A percentile compares a stretch with the other conserved stretches of the same genome.
Evolutionary conservation across 176 grass and related monocot genomes (phyloP).

Genomic region (Musa schizocarpa): DNA sequence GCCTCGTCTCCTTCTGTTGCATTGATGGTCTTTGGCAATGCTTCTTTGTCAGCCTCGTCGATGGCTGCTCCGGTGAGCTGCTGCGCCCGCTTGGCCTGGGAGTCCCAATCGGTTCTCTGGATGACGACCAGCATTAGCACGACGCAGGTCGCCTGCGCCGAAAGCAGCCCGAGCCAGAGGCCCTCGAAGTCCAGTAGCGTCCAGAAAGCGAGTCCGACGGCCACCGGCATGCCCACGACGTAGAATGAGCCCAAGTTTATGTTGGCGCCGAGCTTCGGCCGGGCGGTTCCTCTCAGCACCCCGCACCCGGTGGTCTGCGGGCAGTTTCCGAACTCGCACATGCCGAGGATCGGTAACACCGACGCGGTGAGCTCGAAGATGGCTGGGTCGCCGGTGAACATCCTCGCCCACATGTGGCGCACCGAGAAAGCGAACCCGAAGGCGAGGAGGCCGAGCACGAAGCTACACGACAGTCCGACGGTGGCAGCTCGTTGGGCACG

Average conservation of each 20-base stretch:
- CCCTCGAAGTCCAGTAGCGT: conserved; percentile 48
- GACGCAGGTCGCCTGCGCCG: conserved; percentile 66
- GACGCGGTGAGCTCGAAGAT: conserved; percentile 57
- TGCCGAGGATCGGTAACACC: conserved; percentile 66
- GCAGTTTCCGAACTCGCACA: conserved; percentile 95
- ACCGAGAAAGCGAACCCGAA: conserved; percentile 50
- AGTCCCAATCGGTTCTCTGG: conserved; percentile 49
- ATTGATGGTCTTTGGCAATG: background rate
- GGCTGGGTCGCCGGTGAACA: conserved; percentile 60
- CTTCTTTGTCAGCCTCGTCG: background rate
- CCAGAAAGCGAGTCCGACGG: conserved; percentile 61
- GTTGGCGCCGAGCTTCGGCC: conserved; percentile 56
- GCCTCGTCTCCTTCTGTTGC: background rate
- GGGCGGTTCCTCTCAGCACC: conserved; percentile 67
- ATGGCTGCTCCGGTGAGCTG: conserved; percentile 36
- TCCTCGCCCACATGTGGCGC: conserved; percentile 51
- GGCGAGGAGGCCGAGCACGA: conserved; percentile 41
- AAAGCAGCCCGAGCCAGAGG: conserved; percentile 85
- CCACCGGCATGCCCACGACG: conserved; percentile 66
- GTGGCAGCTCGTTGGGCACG: conserved; percentile 40
- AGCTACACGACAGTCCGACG: conserved; percentile 49
- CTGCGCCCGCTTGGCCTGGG: conserved; percentile 49
- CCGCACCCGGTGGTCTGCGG: conserved; percentile 93
- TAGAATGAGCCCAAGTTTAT: conserved; percentile 86
- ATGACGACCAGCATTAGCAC: conserved; percentile 69